These are phyloP conservation scores for Penicillium sp. DNA, from an alignment of 2,329 filamentous ascomycete genomes.

Conservation along the genomic window DNA sequence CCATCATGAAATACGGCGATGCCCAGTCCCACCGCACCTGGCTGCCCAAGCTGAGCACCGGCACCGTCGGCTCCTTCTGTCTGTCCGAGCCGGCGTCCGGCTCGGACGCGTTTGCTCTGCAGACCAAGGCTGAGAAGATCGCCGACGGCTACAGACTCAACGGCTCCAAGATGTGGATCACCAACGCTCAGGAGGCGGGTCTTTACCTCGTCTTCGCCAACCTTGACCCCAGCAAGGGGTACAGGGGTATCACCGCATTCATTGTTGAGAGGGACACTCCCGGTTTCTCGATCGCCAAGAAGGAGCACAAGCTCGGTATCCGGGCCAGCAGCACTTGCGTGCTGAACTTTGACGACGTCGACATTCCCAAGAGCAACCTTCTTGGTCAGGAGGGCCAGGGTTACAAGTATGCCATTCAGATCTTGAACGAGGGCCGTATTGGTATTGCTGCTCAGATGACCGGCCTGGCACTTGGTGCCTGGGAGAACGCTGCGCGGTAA, in stretches of 20 bases:
- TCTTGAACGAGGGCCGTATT: conserved; percentile 94
- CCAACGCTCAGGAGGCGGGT: conserved; percentile 86
- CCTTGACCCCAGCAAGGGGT: conserved; percentile 83
- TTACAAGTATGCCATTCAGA: conserved; percentile 94
- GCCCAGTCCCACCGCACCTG: conserved; percentile 74
- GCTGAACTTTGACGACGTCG: conserved; percentile 93
- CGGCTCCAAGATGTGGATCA: conserved; percentile 99
- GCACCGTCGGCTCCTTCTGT: conserved; percentile 87
- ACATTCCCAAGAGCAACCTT: conserved; percentile 81
- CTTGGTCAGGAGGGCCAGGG: conserved; percentile 85
- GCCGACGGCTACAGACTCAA: conserved; percentile 78
- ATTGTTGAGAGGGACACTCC: conserved; percentile 83
- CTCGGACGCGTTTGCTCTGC: conserved; percentile 91
- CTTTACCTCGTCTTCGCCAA: conserved; percentile 99
- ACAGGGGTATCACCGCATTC: conserved; percentile 96
- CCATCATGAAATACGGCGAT: conserved; percentile 78
- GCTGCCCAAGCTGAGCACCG: conserved; percentile 82
- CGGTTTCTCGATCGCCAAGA: conserved; percentile 95
- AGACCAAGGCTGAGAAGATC: conserved; percentile 83
- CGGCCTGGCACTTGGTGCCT: conserved; percentile 86
- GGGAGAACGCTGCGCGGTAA: conserved; percentile 82
- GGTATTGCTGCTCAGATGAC: conserved; percentile 99
- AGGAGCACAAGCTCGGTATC: conserved; percentile 99
- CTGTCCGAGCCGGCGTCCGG: conserved; percentile 88
- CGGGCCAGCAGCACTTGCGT: conserved; percentile 94